Conservation (phyloP, 2,329 filamentous ascomycete species). For the Rasamsonia emersonii region DNA sequence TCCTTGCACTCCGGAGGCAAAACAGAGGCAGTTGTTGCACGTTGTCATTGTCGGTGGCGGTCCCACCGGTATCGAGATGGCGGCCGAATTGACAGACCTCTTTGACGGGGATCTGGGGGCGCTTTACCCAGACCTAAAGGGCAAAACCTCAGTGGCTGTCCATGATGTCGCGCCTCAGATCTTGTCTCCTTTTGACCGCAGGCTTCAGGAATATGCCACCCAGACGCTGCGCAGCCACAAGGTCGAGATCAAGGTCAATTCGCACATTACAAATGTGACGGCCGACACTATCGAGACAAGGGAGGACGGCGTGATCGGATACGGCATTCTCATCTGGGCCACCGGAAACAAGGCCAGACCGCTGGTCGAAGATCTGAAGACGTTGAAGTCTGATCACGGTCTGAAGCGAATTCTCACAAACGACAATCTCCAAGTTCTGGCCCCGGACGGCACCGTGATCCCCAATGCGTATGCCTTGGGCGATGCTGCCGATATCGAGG, state of each 20-base stretch:
- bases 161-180: not conserved
- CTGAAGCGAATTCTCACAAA: slow-evolving; percentile 1
- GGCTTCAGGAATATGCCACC: not conserved
- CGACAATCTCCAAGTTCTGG: not conserved
- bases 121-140: not conserved
- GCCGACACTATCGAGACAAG: not conserved
- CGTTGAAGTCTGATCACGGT: not conserved
- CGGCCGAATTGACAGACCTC: not conserved
- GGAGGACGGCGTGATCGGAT: not conserved
- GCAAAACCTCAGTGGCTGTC: not conserved
- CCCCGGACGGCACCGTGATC: not conserved
- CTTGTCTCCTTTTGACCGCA: not conserved
- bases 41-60: slow-evolving; percentile 1
- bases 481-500: not conserved
- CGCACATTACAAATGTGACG: slow-evolving; percentile 1
- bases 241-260: not conserved
- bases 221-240: not conserved
- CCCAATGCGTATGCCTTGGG: not conserved
- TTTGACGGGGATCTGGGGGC: not conserved
- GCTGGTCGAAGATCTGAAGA: not conserved
- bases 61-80: not conserved
- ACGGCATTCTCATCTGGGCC: slow-evolving; percentile 1
- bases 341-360: not conserved
- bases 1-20: not conserved
- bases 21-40: not conserved